phyloP scores from a whole-genome alignment of 2,329 filamentous ascomycete genomes.

The Capronia americana region DNA sequence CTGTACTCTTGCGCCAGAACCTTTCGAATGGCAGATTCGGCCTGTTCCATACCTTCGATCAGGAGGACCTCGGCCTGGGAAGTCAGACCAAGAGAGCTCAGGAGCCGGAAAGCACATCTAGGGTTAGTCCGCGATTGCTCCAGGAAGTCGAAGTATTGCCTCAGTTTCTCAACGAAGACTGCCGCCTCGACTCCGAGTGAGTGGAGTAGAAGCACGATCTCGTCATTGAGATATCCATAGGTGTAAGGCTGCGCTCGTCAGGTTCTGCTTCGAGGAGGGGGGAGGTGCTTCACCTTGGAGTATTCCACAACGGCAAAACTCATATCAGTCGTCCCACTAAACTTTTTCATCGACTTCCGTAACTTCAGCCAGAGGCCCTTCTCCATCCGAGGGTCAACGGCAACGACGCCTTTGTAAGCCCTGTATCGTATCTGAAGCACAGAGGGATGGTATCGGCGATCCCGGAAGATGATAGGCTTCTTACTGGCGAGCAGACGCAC shows the following conservation, averaged over 20 bases:
- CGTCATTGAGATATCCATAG: constrained; percentile 15
- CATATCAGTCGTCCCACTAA: constrained; percentile 15
- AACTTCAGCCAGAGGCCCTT: constrained; percentile 17
- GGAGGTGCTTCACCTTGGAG: constrained; percentile 2
- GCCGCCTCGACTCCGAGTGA: constrained; percentile 2
- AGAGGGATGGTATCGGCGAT: constrained; percentile 6
- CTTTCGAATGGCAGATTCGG: constrained; percentile 1
- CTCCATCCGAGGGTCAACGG: constrained; percentile 4
- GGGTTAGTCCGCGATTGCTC: constrained; percentile 4
- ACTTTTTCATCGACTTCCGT: constrained; percentile 17
- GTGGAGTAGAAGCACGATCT: constrained; percentile 10
- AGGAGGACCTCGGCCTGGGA: constrained; percentile 7
- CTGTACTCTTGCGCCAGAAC: constrained; percentile 4
- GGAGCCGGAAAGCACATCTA: constrained; percentile 7
- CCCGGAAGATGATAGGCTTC: constrained; percentile 10
- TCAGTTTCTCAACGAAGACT: constrained; percentile 11
- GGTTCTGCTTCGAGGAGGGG: background rate
- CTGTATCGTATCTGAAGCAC: constrained; percentile 13
- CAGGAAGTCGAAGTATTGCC: constrained; percentile 6
- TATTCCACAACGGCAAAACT: constrained; percentile 16
- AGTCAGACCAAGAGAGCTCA: constrained; percentile 11
- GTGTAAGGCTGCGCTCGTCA: constrained; percentile 9
- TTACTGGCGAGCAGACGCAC: constrained; percentile 1
- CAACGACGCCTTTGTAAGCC: constrained; percentile 11
- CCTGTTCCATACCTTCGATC: constrained; percentile 7